Conservation (phyloP, 345 rosid genomes). For the Cardiospermum halicacabum region DNA sequence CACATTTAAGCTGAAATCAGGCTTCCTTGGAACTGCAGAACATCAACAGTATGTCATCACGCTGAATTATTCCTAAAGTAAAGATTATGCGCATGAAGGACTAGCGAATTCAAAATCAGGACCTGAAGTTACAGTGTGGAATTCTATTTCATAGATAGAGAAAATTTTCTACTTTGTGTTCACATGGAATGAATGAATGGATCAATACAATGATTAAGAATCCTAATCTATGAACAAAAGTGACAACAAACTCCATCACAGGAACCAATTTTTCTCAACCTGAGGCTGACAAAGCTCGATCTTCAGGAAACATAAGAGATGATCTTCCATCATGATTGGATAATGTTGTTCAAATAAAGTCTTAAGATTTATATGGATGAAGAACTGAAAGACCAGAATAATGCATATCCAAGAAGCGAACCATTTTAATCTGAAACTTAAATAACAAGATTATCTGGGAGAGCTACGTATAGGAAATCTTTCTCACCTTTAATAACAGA, state of each 20-base stretch:
- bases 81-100: neutral
- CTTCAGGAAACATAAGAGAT: neutral
- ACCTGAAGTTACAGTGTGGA: neutral
- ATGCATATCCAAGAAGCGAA: neutral
- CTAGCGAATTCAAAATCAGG: neutral
- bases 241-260: neutral
- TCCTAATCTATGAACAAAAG: neutral
- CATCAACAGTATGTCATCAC: neutral
- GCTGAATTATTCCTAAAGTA: neutral
- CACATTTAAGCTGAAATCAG: constrained; percentile 82
- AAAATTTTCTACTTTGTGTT: neutral
- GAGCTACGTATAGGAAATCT: neutral
- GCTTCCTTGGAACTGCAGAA: constrained; percentile 66
- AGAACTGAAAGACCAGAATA: neutral
- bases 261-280: neutral
- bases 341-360: neutral
- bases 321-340: neutral
- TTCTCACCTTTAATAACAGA: constrained; percentile 66
- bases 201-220: neutral
- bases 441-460: neutral
- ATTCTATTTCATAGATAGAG: neutral
- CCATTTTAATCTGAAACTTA: neutral
- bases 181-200: neutral
- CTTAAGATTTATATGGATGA: neutral
- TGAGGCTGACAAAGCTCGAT: neutral